Percentiles rank a stretch among this genome's conserved stretches.
These are phyloP conservation scores for Orbilia javanica DNA, from an alignment of 2,329 filamentous ascomycete genomes.

Conservation along the genomic window DNA sequence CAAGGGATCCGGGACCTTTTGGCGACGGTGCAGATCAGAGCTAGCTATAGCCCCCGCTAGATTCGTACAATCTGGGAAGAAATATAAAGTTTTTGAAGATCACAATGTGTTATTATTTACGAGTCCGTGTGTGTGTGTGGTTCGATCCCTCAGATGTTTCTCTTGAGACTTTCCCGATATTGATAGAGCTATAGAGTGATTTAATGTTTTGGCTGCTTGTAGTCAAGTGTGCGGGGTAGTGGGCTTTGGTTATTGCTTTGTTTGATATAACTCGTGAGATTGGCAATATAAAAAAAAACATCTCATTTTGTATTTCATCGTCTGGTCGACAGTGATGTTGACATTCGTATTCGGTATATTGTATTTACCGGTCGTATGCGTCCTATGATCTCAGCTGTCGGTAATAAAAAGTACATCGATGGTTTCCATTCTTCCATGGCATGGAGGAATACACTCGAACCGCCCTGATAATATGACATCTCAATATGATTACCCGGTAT, in stretches of 20 bases:
- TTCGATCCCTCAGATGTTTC: slow-evolving; percentile 24
- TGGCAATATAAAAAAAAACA: slow-evolving; percentile 30
- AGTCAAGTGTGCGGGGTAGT: slow-evolving; percentile 15
- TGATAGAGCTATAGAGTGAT: not conserved
- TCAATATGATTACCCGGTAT: too few species aligned
- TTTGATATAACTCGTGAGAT: slow-evolving; percentile 11
- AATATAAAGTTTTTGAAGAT: slow-evolving; percentile 6
- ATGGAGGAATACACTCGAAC: slow-evolving; percentile 3
- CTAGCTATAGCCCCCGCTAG: too few species aligned
- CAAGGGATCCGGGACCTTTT: slow-evolving; percentile 1
- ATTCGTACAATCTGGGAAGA: not conserved
- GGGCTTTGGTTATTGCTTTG: not conserved
- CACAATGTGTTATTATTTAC: not conserved
- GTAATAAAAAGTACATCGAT: not conserved
- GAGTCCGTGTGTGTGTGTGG: slow-evolving; percentile 8
- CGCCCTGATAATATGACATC: not conserved
- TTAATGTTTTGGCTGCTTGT: slow-evolving; percentile 1
- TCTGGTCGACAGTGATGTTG: slow-evolving; percentile 8
- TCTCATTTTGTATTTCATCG: slow-evolving; percentile 15
- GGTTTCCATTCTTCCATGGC: slow-evolving; percentile 16
- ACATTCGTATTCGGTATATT: slow-evolving; percentile 20
- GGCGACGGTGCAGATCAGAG: slow-evolving; percentile 2
- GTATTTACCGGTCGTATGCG: not conserved
- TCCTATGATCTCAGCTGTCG: too few species aligned
- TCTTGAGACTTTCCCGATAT: slow-evolving; percentile 51